Evolutionary conservation across 345 rosid species (phyloP), one percentile per base, ranked within the genome.

Genomic region (Populus ilicifolia): DNA sequence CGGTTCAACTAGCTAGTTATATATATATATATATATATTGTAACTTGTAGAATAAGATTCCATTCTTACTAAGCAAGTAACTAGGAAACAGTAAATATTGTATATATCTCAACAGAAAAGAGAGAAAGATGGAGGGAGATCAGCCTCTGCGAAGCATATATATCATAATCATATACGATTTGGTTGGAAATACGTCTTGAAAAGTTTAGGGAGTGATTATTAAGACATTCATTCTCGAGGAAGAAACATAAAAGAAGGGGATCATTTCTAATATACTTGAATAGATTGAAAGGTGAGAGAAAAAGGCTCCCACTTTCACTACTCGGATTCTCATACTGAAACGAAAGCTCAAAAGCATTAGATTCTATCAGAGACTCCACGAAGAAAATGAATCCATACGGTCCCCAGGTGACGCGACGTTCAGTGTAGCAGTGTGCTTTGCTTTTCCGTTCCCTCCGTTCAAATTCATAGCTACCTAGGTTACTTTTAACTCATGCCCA

Each of bases 341-440:
- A 70, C 68, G 20, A 16, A 50, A 63, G 36, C 73, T 46, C 75
- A 61, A 80, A 75, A 75, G 79, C 52, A 80, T 77, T 1, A 78
- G 74, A 85, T 85, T 72, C 85, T 17, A 27, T 9, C 33, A 66
- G 41, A 52, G 5, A 52, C 43, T 30, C 35, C 39, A 16, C 41
- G 6, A 56, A 67, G 59, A 59, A 17, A 39, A 71, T 2, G n/a
- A 54, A 7, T 21, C 21, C 61, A 54, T 43, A 11, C 11, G 13
- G 46, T 41, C 10, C 13, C 46, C 1, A 41, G 14, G 46, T 16
- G 21, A 17, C 54, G 54, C 54, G 20, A 48, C 54, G 54, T 17
- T 18, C 17, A 5, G 54, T 4, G 21, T 48, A 17, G 50, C 5
- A 13, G 54, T 48, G 5, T 25, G 30, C 7, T 52, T 38, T 16